These are phyloP conservation scores for Sarocladium brachiariae DNA, from an alignment of 2,329 filamentous ascomycete genomes.

Conservation along the genomic window DNA sequence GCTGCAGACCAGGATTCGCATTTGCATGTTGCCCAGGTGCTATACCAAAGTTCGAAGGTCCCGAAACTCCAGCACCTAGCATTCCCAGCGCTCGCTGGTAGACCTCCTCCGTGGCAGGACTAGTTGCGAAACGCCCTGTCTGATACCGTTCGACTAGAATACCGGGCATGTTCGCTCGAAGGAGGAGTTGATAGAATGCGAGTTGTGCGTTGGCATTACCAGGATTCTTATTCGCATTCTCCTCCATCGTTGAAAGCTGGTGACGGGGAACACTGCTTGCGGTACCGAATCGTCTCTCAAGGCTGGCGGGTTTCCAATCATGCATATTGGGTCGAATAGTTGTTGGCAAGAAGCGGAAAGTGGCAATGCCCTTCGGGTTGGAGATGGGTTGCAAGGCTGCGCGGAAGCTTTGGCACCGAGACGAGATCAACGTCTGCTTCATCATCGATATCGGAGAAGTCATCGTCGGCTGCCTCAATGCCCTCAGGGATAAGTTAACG, in stretches of 20 bases:
- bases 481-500: not conserved
- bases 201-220: conserved; percentile 82
- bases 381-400: not conserved
- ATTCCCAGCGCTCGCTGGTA: conserved; percentile 65
- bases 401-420: not conserved
- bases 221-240: conserved; percentile 88
- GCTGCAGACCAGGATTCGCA: not conserved
- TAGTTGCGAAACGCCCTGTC: conserved; percentile 77
- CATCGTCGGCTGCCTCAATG: not conserved
- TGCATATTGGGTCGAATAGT: conserved; percentile 19
- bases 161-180: conserved; percentile 87
- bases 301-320: conserved; percentile 15
- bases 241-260: conserved; percentile 78
- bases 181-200: conserved; percentile 84
- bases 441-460: not conserved
- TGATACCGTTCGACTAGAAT: conserved; percentile 89
- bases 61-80: conserved; percentile 21
- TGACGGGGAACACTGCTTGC: conserved; percentile 48
- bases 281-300: conserved; percentile 29
- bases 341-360: conserved; percentile 10
- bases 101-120: conserved; percentile 66
- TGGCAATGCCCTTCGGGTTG: not conserved
- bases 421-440: not conserved
- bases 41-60: conserved; percentile 11
- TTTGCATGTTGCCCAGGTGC: conserved; percentile 13